These are phyloP conservation scores for Pseudogymnoascus sp. DNA, from an alignment of 2,329 filamentous ascomycete genomes.

Conservation along the genomic window DNA sequence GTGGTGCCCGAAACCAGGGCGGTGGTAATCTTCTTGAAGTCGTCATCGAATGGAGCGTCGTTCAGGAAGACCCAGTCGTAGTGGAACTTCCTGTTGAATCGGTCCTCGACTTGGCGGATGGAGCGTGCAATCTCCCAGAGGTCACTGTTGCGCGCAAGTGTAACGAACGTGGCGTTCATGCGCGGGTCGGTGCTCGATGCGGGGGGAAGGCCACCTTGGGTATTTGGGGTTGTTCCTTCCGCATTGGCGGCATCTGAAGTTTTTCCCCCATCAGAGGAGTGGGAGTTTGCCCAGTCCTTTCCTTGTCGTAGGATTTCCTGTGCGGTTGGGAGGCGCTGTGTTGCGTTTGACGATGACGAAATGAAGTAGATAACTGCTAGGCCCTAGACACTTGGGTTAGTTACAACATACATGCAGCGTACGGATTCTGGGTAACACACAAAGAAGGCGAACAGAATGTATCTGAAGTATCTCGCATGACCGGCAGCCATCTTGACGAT, in stretches of 20 bases:
- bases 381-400: conserved; percentile 34
- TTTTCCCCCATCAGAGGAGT: background rate
- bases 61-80: conserved; percentile 99
- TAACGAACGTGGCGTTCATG: conserved; percentile 97
- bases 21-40: conserved; percentile 85
- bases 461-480: conserved; percentile 60
- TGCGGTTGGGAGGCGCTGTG: conserved; percentile 29
- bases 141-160: conserved; percentile 84
- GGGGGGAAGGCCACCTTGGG: conserved; percentile 29
- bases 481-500: conserved; percentile 27
- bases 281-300: conserved; percentile 15
- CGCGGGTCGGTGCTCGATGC: conserved; percentile 57
- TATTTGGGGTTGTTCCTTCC: conserved; percentile 22
- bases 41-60: conserved; percentile 85
- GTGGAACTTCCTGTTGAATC: conserved; percentile 93
- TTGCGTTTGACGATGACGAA: conserved; percentile 48
- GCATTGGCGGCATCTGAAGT: background rate
- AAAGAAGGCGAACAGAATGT: conserved; percentile 74
- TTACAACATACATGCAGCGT: background rate
- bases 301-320: conserved; percentile 23
- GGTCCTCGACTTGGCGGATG: conserved; percentile 93
- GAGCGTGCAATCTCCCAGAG: conserved; percentile 95
- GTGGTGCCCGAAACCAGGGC: conserved; percentile 89
- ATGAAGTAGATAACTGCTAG: conserved; percentile 77
- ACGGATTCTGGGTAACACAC: conserved; percentile 44